Conservation (phyloP, 495 filamentous ascomycete genomes). For the Penicillium angulare region DNA sequence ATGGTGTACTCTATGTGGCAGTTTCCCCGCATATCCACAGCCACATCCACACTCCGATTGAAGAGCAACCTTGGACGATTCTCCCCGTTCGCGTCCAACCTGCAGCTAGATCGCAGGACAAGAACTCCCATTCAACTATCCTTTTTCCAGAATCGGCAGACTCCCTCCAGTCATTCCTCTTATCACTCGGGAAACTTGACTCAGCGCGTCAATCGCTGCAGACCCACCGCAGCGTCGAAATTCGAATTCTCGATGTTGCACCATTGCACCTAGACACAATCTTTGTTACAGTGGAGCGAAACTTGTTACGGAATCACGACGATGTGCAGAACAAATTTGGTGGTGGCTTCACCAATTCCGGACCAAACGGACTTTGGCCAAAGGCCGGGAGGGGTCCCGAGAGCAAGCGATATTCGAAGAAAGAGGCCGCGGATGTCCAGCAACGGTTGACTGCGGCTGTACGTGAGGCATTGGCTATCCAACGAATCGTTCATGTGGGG, state of each 20-base stretch:
- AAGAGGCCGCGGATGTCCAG: conserved; percentile 49
- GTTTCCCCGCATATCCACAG: conserved; percentile 80
- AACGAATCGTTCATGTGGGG: conserved; percentile 76
- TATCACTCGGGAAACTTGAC: conserved; percentile 60
- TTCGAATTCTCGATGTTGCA: conserved; percentile 76
- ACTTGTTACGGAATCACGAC: conserved; percentile 62
- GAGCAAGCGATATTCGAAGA: conserved; percentile 37
- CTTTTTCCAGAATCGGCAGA: conserved; percentile 79
- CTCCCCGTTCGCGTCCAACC: conserved; percentile 70
- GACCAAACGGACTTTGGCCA: conserved; percentile 38
- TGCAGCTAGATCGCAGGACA: conserved; percentile 70
- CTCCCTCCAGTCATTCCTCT: conserved; percentile 73
- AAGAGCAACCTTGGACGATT: conserved; percentile 76
- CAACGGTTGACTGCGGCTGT: conserved; percentile 73
- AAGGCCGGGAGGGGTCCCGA: conserved; percentile 37
- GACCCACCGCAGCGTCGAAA: conserved; percentile 66
- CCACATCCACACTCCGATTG: conserved; percentile 55
- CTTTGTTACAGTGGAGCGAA: conserved; percentile 79
- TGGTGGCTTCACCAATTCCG: conserved; percentile 51
- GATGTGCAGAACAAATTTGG: conserved; percentile 63
- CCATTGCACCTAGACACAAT: conserved; percentile 78
- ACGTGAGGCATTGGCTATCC: conserved; percentile 64
- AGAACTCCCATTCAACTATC: conserved; percentile 73
- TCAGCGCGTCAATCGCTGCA: conserved; percentile 51
- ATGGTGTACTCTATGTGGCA: conserved; percentile 61